Conservation (phyloP, 106 monocot genomes). For the Agapanthus africanus region DNA sequence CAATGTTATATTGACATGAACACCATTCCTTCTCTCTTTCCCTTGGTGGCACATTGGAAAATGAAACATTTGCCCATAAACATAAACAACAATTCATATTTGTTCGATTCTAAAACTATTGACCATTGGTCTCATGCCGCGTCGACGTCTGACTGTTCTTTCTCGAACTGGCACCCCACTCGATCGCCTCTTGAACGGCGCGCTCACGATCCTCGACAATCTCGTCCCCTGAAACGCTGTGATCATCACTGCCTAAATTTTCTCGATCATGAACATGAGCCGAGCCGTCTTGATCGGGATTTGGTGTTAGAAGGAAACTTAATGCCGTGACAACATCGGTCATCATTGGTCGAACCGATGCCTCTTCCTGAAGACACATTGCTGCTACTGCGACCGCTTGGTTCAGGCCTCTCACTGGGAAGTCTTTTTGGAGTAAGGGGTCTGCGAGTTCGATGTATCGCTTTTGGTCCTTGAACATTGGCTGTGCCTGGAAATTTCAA, state of each 20-base stretch:
- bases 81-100: too few species aligned
- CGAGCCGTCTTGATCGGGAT: not conserved
- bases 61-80: too few species aligned
- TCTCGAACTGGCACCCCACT: not conserved
- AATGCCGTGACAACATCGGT: constrained; percentile 53
- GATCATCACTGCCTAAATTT: not conserved
- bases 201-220: not conserved
- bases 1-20: too few species aligned
- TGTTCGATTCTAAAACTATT: too few species aligned
- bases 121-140: too few species aligned
- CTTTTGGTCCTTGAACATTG: constrained; percentile 64
- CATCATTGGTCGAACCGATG: constrained; percentile 55
- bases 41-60: too few species aligned
- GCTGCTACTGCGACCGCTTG: constrained; percentile 68
- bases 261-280: not conserved
- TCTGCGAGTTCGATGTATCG: constrained; percentile 50
- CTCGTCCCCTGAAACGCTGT: not conserved
- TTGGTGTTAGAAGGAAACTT: constrained; percentile 24
- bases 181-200: not conserved
- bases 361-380: constrained; percentile 76
- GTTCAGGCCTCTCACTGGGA: constrained; percentile 35
- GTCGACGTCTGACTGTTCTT: too few species aligned
- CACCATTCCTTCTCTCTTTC: too few species aligned
- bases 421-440: constrained; percentile 34
- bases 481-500: constrained; percentile 37